These are phyloP conservation scores for Senna siamea DNA, from an alignment of 306 rosid species.

Conservation along the genomic window DNA sequence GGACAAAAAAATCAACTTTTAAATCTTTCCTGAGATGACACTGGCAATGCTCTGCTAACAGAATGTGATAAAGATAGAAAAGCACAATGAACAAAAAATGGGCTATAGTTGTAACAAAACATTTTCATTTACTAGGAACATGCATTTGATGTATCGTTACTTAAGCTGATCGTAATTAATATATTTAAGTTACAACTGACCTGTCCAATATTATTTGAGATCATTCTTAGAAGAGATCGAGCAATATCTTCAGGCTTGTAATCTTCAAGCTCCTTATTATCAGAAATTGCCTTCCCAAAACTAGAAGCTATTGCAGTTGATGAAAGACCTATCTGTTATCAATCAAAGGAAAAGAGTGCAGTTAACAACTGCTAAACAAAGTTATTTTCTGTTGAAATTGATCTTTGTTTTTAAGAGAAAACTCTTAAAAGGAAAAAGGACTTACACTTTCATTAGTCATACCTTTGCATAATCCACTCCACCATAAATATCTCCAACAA, in stretches of 20 bases:
- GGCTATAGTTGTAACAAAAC: constrained; percentile 2
- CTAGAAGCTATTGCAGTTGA: constrained; percentile 96
- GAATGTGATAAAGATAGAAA: constrained; percentile 27
- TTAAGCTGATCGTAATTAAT: neutral
- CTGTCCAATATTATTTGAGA: constrained; percentile 97
- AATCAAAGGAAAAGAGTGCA: constrained; percentile 32
- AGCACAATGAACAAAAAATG: neutral
- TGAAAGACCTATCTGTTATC: constrained; percentile 77
- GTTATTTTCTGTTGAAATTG: constrained; percentile 28
- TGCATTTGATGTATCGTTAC: constrained; percentile 4
- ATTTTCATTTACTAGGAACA: neutral
- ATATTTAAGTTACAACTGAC: constrained; percentile 46
- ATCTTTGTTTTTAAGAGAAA: neutral
- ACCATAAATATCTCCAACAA: constrained; percentile 95
- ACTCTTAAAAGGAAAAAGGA: constrained; percentile 22
- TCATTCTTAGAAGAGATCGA: constrained; percentile 92
- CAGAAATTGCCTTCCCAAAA: constrained; percentile 91
- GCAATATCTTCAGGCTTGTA: constrained; percentile 88
- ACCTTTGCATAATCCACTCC: constrained; percentile 92
- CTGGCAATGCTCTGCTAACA: neutral
- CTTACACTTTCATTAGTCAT: constrained; percentile 32
- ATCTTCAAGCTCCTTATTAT: constrained; percentile 70
- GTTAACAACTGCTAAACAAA: constrained; percentile 29
- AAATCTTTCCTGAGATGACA: neutral
- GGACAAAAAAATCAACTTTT: neutral